A percentile compares a stretch with the other conserved stretches of the same genome.
Conservation (phyloP, 148 eudicot genomes). For the Heliosperma pusillum region DNA sequence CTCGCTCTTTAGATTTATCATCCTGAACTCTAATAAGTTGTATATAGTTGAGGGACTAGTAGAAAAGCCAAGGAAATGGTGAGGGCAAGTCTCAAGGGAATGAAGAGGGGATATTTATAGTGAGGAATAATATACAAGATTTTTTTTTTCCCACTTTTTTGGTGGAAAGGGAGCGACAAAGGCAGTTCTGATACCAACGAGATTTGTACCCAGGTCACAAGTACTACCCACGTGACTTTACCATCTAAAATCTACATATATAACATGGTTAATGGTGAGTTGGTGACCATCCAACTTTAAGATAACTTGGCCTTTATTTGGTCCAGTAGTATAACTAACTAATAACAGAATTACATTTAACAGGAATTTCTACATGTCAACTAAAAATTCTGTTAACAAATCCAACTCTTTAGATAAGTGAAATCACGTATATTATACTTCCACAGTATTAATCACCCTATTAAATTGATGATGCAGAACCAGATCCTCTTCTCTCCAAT, state of each 20-base stretch:
- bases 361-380: not conserved
- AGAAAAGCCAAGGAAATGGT: conserved; percentile 2
- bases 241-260: not conserved
- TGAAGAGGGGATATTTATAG: conserved; percentile 22
- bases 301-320: not conserved
- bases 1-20: conserved; percentile 15
- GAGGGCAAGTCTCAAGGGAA: conserved; percentile 12
- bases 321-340: conserved; percentile 7
- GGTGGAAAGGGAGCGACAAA: not conserved
- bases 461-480: conserved; percentile 5
- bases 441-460: conserved; percentile 1
- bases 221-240: not conserved
- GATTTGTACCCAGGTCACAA: not conserved
- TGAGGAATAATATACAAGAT: not conserved
- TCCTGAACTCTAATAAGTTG: not conserved
- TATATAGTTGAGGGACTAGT: not conserved
- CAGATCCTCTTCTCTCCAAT: conserved; percentile 3
- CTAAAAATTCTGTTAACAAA: conserved; percentile 13
- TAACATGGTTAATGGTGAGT: conserved; percentile 15
- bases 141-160: too few species aligned
- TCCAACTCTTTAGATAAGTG: conserved; percentile 16
- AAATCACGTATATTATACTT: conserved; percentile 21
- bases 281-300: conserved; percentile 6
- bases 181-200: not conserved
- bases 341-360: not conserved